Percentiles rank a stretch among this genome's conserved stretches.
These are phyloP conservation scores for Phaffia rhodozyma DNA, from an alignment of 1,284 basidiomycete genomes.

Conservation along the genomic window DNA sequence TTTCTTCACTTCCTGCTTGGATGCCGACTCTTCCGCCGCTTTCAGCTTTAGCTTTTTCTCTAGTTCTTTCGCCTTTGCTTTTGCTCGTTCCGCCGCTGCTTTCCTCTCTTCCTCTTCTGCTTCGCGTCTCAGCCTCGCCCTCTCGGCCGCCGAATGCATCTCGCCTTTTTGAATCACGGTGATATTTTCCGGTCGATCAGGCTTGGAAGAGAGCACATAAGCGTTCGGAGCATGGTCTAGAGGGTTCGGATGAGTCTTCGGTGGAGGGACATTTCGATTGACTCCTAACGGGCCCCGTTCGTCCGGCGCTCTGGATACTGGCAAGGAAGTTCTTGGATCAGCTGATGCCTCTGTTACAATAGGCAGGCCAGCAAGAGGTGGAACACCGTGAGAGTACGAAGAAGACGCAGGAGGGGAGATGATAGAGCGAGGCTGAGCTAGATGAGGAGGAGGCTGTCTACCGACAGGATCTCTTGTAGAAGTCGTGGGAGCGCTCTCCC, in stretches of 20 bases:
- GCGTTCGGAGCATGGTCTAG: neutral
- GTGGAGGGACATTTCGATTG: neutral
- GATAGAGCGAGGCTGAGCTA: neutral
- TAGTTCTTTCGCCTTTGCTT: slow-evolving; percentile 69
- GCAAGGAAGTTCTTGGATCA: neutral
- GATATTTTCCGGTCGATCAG: slow-evolving; percentile 29
- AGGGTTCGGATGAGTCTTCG: neutral
- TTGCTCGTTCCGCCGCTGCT: slow-evolving; percentile 68
- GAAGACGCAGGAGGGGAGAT: neutral
- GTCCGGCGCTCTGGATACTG: slow-evolving; percentile 1
- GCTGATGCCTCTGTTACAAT: too few relatives aligned
- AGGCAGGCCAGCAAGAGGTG: slow-evolving; percentile 36
- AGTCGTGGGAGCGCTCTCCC: neutral
- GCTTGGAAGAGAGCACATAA: neutral
- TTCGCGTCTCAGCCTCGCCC: slow-evolving; percentile 56
- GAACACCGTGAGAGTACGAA: slow-evolving; percentile 30
- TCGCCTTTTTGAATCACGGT: slow-evolving; percentile 57
- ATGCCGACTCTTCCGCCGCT: slow-evolving; percentile 5
- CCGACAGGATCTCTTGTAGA: neutral
- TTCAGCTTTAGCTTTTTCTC: slow-evolving; percentile 55
- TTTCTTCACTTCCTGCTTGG: neutral
- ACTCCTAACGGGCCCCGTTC: neutral
- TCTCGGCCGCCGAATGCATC: slow-evolving; percentile 81
- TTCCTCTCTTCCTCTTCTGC: slow-evolving; percentile 78
- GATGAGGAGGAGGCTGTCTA: neutral